phyloP scores from a whole-genome alignment of 2,329 filamentous ascomycete species.

The Cladosporium sp. region DNA sequence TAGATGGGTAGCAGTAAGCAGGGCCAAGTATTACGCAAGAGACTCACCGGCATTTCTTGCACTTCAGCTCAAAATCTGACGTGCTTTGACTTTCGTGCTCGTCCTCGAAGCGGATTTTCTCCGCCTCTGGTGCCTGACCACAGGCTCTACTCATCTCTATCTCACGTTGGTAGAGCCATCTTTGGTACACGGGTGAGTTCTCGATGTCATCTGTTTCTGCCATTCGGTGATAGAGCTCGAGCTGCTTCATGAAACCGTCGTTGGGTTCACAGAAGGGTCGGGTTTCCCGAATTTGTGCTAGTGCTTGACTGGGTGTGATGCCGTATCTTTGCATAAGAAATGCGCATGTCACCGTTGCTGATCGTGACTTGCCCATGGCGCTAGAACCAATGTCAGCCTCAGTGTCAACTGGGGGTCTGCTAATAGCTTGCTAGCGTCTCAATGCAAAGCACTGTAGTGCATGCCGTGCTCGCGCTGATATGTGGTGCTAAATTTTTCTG shows the following conservation, averaged over 20 bases:
- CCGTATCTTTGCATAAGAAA: conserved; percentile 65
- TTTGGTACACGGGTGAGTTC: conserved; percentile 71
- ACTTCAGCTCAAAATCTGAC: conserved; percentile 64
- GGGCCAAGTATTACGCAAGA: not conserved
- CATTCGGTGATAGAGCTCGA: conserved; percentile 85
- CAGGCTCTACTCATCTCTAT: conserved; percentile 65
- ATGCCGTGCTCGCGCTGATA: too few relatives aligned
- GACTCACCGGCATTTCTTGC: conserved; percentile 80
- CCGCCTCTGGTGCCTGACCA: conserved; percentile 71
- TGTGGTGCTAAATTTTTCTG: too few relatives aligned
- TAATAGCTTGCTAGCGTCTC: too few relatives aligned
- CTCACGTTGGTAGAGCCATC: conserved; percentile 66
- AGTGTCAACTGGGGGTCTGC: too few relatives aligned
- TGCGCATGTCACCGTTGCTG: conserved; percentile 76
- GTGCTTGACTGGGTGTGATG: conserved; percentile 58
- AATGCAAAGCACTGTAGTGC: too few relatives aligned
- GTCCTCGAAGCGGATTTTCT: conserved; percentile 77
- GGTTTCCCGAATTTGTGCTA: conserved; percentile 64
- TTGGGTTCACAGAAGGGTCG: conserved; percentile 85
- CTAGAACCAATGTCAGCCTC: conserved; percentile 43
- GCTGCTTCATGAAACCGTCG: conserved; percentile 82
- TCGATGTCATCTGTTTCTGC: conserved; percentile 55
- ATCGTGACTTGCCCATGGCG: conserved; percentile 94
- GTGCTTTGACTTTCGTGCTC: conserved; percentile 46
- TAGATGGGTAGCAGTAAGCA: not conserved